Evolutionary conservation across 371 early-diverging fungal species (phyloP), one percentile per base, ranked within the genome.

Genomic region (Actinomortierella wolfii): DNA sequence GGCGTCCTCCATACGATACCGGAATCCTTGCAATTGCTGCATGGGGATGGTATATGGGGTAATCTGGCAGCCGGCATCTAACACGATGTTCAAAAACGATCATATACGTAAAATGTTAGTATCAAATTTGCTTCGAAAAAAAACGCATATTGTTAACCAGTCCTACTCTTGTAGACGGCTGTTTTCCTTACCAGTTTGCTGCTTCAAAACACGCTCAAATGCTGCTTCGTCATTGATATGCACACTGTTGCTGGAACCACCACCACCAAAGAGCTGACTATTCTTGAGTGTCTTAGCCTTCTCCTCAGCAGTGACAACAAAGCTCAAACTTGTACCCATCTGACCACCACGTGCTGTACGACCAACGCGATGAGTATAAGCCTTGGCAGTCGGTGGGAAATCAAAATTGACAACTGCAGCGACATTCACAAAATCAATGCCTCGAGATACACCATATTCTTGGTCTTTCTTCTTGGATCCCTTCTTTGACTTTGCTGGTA

Each of bases 361-460:
- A 6, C 99, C 99, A 17, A 98, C 89, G 29, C 99, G 92, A 81
- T 99, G 99, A 59, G 89, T 90, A 75, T 98, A 99, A 17, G 96
- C 82, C 58, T 92, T 87, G n/a, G 92, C 86, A 0, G 95, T 89
- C 1, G 61, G 76, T 23, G 99, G 99, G 64, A 99, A 90, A 76
- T 99, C 99, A 85, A 98, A 97, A 80, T 99, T 99, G 81, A 99
- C 89, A 29, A 99, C 99, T 0, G 94, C 89, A 1, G 90, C 88
- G 0, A 97, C 95, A 57, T 92, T 89, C 59, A 93, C 86, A 74
- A 99, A 97, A 81, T 99, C 99, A 47, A 99, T 89, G 44, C 99
- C 99, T 34, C 99, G 91, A 7, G 97, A 89, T 21, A 98, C 97
- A 41, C 98, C 98, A 70, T 94, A 95, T 71, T 96, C 97, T 53